Percentiles rank a stretch among this genome's conserved stretches.
Conservation (phyloP, 2,329 filamentous ascomycete genomes). For the Aspergillus latus region DNA sequence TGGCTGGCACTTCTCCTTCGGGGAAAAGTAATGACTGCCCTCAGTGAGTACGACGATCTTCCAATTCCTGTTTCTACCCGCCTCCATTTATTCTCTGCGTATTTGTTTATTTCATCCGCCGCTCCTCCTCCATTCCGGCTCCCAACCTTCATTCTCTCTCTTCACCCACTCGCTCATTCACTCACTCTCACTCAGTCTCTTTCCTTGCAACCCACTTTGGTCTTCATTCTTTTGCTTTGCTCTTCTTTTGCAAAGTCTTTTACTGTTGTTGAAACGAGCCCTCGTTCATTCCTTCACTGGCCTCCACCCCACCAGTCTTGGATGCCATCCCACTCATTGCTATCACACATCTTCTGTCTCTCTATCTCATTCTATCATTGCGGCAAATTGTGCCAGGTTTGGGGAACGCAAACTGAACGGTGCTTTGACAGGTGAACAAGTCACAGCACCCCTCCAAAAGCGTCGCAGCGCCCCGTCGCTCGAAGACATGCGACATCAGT, state of each 20-base stretch:
- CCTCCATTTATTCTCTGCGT: conserved; percentile 30
- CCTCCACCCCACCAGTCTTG: background rate
- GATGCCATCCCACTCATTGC: background rate
- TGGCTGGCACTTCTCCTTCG: conserved; percentile 20
- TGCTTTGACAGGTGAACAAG: conserved; percentile 30
- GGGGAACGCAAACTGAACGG: conserved; percentile 22
- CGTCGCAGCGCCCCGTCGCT: conserved; percentile 30
- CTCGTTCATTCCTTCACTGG: conserved; percentile 5
- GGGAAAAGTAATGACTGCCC: conserved; percentile 39
- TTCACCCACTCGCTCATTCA: conserved; percentile 25
- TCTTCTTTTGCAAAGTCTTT: conserved; percentile 14
- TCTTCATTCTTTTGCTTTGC: conserved; percentile 23
- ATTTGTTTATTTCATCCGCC: conserved; percentile 45
- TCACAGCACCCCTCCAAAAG: conserved; percentile 29
- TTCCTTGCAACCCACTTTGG: conserved; percentile 18
- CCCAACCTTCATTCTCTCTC: conserved; percentile 26
- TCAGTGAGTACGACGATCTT: conserved; percentile 37
- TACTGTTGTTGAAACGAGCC: conserved; percentile 9
- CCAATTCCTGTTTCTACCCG: conserved; percentile 25
- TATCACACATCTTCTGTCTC: background rate
- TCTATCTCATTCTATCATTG: background rate
- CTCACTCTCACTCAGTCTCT: conserved; percentile 17
- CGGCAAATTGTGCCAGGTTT: background rate
- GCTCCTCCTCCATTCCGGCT: conserved; percentile 35
- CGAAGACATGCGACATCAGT: conserved; percentile 42